These are phyloP conservation scores for Silene vulgaris DNA, from an alignment of 179 eudicot genomes.

Conservation along the genomic window DNA sequence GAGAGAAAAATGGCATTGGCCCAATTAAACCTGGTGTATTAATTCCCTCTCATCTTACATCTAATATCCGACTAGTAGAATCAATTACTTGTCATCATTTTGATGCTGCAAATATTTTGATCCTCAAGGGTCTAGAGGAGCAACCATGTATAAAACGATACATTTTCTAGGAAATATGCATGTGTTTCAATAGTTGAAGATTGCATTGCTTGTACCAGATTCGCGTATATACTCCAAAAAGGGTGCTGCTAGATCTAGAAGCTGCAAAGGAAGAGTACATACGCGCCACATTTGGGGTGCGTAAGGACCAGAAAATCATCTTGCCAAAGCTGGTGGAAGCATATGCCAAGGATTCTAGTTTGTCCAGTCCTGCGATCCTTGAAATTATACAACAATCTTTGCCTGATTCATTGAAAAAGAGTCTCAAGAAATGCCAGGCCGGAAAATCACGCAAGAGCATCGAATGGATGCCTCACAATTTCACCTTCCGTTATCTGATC, in stretches of 20 bases:
- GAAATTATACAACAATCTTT: constrained; percentile 76
- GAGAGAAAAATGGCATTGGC: too few species aligned
- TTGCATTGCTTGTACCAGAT: constrained; percentile 32
- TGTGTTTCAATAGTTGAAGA: too few species aligned
- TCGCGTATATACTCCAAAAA: constrained; percentile 70
- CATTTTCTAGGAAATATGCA: not conserved
- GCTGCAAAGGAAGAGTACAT: constrained; percentile 79
- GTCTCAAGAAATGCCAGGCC: constrained; percentile 54
- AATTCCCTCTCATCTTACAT: too few species aligned
- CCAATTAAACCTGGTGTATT: too few species aligned
- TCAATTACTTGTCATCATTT: not conserved
- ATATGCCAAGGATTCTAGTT: constrained; percentile 66
- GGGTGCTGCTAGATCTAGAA: constrained; percentile 65
- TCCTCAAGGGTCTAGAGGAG: not conserved
- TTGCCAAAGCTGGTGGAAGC: constrained; percentile 72
- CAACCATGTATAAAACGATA: not conserved
- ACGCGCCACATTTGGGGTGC: constrained; percentile 71
- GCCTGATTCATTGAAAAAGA: constrained; percentile 65
- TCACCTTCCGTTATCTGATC: constrained; percentile 72
- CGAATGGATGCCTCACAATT: constrained; percentile 79
- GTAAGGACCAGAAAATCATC: constrained; percentile 67
- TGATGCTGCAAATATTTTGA: not conserved
- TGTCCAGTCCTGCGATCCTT: constrained; percentile 47
- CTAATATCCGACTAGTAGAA: not conserved
- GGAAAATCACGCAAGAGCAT: constrained; percentile 58